Conservation (phyloP, 768 basidiomycete genomes). For the Russula foetens region DNA sequence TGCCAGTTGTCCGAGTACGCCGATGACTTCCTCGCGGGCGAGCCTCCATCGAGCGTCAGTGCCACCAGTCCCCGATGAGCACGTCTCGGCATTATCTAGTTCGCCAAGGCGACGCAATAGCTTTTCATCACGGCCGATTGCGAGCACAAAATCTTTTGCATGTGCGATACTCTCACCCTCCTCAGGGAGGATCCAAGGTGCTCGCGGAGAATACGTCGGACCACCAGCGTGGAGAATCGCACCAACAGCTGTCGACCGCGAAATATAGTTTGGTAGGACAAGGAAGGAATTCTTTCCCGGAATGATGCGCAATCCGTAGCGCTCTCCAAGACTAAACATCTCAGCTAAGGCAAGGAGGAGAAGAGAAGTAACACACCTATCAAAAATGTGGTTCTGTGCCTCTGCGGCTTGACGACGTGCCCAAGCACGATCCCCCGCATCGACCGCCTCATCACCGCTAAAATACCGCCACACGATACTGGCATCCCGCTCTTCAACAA, state of each 20-base stretch:
- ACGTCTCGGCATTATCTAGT: conserved; percentile 61
- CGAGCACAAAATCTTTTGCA: conserved; percentile 46
- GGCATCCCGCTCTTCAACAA: conserved; percentile 75
- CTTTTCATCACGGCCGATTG: conserved; percentile 71
- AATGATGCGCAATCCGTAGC: conserved; percentile 76
- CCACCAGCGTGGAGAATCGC: conserved; percentile 66
- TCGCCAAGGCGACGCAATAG: conserved; percentile 68
- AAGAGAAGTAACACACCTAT: conserved; percentile 36
- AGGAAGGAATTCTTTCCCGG: conserved; percentile 76
- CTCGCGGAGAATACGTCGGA: conserved; percentile 33
- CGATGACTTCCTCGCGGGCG: conserved; percentile 30
- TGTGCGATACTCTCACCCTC: conserved; percentile 33
- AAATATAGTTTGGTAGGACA: conserved; percentile 75
- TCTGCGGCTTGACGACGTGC: conserved; percentile 81
- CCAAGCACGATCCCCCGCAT: conserved; percentile 59
- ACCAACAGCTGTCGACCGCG: conserved; percentile 75
- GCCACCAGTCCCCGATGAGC: conserved; percentile 60
- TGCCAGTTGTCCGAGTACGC: conserved; percentile 30
- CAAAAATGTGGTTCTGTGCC: conserved; percentile 89
- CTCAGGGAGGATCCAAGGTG: conserved; percentile 29
- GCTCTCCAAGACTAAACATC: conserved; percentile 57
- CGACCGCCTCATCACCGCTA: conserved; percentile 37
- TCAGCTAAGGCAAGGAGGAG: not conserved
- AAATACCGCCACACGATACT: conserved; percentile 84
- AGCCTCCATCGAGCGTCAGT: conserved; percentile 73